Base-by-base conservation (phyloP, 2,329 filamentous ascomycete genomes). In the Fusarium pseudocircinatum region DNA sequence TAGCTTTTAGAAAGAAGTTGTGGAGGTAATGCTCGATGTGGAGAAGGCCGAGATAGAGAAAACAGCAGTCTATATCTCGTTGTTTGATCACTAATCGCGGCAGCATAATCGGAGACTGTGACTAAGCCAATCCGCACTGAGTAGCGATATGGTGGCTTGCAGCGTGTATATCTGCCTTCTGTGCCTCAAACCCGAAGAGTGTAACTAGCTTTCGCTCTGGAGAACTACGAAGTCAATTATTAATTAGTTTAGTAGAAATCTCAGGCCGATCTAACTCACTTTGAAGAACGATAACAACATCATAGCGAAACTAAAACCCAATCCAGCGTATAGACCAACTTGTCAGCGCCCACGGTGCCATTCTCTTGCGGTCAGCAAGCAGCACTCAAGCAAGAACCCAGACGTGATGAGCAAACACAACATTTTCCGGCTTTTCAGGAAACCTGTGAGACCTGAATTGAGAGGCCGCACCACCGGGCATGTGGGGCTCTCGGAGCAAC, bases 121-220 rank as follows among this genome's bases (percentile, higher is more conserved):
- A 46, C 18, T 28, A 9, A 46, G 43, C 43, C 18, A 44, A 9
- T 7, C 42, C 24, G 12, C 16, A 12, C 16, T 26, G 16, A 13
- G 7, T 15, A 43, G 2, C 42, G 4, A 24, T 26, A 18, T 26
- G 12, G 24, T 28, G 18, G 24, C 43, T 46, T 28, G 43, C 4
- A 46, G 18, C 24, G 28, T 46, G 24, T 4, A 46, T 28, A 46
- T 20, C 24, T 46, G 43, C 43, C 24, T 10, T 7, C 43, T 46
- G 24, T 14, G 24, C 16, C 43, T 20, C 4, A 4, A 14, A 28
- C 6, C 11, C 24, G 26, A 2, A 43, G 8, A 43, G 6, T 9
- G n/a, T 2, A 43, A 18, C 10, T 7, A 12, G 15, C 0, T 5
- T 12, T 43, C 3, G 15, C 7, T 5, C n/a, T 12, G 15, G 2